A percentile compares a stretch with the other conserved stretches of the same genome.
phyloP scores from a whole-genome alignment of 2,329 filamentous ascomycete genomes.

The Epichloe sp. region DNA sequence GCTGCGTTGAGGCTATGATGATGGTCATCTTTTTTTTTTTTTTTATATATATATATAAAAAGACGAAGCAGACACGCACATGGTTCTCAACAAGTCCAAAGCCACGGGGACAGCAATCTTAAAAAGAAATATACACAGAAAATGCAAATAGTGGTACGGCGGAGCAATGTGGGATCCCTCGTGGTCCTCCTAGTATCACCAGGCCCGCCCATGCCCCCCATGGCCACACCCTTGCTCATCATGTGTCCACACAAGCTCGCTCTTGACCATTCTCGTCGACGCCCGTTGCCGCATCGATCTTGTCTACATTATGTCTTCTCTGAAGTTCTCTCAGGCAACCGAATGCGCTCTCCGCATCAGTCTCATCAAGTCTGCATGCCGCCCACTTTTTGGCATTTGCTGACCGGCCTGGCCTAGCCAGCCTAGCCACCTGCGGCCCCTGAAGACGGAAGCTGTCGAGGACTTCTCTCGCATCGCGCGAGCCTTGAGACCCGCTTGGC shows the following conservation, averaged over 20 bases:
- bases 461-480: no score
- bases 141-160: no score
- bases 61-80: no score
- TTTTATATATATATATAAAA: no score
- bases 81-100: no score
- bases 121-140: no score
- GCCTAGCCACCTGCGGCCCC: background rate
- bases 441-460: background rate
- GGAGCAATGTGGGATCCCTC: no score
- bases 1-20: no score
- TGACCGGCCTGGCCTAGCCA: background rate
- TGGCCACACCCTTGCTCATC: background rate
- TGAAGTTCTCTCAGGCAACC: background rate
- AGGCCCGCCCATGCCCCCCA: background rate
- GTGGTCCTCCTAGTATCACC: background rate
- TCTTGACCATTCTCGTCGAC: background rate
- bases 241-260: background rate
- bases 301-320: background rate
- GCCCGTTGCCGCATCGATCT: conserved; percentile 1
- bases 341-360: no score
- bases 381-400: background rate
- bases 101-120: no score
- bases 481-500: background rate
- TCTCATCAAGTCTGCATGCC: background rate
- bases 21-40: no score